These are phyloP conservation scores for Dillenia suffruticosa DNA, from an alignment of 164 flowering plant genomes.

Conservation along the genomic window DNA sequence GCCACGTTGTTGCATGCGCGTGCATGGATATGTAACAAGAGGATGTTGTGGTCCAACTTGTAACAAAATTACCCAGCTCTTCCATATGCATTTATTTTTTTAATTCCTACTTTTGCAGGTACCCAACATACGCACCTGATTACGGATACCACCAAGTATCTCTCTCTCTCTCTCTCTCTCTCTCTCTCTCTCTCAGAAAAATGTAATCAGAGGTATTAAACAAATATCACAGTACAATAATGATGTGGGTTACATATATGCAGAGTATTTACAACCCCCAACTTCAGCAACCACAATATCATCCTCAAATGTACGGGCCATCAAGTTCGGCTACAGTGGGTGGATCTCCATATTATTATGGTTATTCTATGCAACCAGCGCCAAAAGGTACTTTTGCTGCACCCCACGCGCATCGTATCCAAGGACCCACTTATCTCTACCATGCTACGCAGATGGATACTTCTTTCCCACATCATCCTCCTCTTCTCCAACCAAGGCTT, in stretches of 20 bases:
- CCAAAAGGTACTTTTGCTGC: conserved; percentile 43
- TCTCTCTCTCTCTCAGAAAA: not conserved
- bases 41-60: too few relatives aligned
- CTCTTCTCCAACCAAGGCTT: conserved; percentile 19
- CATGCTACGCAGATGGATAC: conserved; percentile 48
- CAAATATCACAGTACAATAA: too few relatives aligned
- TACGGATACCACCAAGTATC: conserved; percentile 61
- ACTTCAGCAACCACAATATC: conserved; percentile 53
- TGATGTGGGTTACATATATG: too few relatives aligned
- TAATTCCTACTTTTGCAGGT: conserved; percentile 33
- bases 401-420: conserved; percentile 39
- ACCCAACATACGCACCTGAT: conserved; percentile 44
- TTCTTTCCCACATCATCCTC: conserved; percentile 23
- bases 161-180: conserved; percentile 18
- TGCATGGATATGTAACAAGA: too few relatives aligned
- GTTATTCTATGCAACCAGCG: conserved; percentile 43
- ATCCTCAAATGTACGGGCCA: conserved; percentile 46
- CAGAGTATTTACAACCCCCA: conserved; percentile 57
- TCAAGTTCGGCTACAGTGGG: conserved; percentile 27
- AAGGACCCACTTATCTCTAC: conserved; percentile 49
- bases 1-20: too few relatives aligned
- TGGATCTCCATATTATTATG: conserved; percentile 57
- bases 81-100: not conserved
- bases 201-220: too few relatives aligned
- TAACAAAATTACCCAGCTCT: too few relatives aligned